Conservation (phyloP, 169 alveolate genomes). For the Plasmodium berghei region DNA sequence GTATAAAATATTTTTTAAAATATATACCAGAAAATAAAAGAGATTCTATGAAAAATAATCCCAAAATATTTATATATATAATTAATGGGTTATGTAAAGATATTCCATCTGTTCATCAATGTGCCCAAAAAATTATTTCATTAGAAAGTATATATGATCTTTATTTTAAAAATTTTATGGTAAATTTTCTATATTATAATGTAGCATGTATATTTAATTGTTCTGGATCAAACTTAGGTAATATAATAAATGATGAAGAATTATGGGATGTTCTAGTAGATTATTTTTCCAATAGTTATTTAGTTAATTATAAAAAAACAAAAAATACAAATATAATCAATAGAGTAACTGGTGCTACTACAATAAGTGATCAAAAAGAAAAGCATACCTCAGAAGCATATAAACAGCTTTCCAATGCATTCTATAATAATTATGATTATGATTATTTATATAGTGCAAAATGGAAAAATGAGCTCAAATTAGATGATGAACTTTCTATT, state of each 20-base stretch:
- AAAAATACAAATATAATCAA: neutral
- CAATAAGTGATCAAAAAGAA: neutral
- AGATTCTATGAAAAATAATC: conserved; percentile 53
- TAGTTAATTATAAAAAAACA: conserved; percentile 53
- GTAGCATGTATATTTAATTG: conserved; percentile 56
- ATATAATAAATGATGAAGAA: conserved; percentile 60
- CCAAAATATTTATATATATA: conserved; percentile 44
- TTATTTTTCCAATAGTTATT: conserved; percentile 42
- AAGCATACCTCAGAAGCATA: neutral
- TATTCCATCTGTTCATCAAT: conserved; percentile 69
- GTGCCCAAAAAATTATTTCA: conserved; percentile 62
- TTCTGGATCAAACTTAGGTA: conserved; percentile 31
- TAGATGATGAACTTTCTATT: conserved; percentile 54
- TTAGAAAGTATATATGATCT: conserved; percentile 56
- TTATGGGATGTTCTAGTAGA: conserved; percentile 49
- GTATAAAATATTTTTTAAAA: conserved; percentile 46
- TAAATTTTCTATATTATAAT: conserved; percentile 66
- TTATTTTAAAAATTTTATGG: conserved; percentile 69
- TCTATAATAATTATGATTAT: conserved; percentile 37
- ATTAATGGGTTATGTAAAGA: conserved; percentile 43
- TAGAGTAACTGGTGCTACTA: neutral
- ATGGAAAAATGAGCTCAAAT: conserved; percentile 54
- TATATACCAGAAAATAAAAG: conserved; percentile 66
- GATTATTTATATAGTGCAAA: conserved; percentile 70
- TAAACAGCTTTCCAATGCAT: conserved; percentile 22